phyloP scores from a whole-genome alignment of 345 rosid genomes.

The Mercurialis annua region DNA sequence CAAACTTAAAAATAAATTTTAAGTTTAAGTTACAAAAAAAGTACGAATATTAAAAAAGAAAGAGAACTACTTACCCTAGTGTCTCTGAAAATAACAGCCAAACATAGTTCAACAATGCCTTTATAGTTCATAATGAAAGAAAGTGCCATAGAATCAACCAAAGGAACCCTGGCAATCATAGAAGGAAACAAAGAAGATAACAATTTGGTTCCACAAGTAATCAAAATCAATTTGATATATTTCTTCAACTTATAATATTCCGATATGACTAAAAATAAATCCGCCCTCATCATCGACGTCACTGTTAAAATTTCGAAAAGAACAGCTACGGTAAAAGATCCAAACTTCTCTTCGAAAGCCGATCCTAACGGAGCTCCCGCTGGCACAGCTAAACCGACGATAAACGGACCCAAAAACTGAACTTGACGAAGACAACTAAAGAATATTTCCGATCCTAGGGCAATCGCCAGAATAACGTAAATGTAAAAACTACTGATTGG shows the following conservation, averaged over 20 bases:
- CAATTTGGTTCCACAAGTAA: neutral
- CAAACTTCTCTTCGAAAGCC: constrained; percentile 29
- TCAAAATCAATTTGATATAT: neutral
- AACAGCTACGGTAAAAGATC: constrained; percentile 24
- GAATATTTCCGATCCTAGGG: neutral
- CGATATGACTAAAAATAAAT: constrained; percentile 5
- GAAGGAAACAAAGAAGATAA: neutral
- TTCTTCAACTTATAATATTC: neutral
- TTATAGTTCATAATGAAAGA: neutral
- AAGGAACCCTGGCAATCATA: neutral
- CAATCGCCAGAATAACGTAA: constrained; percentile 19
- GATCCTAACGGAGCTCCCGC: constrained; percentile 47
- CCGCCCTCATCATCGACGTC: constrained; percentile 27
- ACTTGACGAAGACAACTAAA: constrained; percentile 2
- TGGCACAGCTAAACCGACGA: constrained; percentile 43
- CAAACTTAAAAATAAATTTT: too few relatives aligned
- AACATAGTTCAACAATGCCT: neutral
- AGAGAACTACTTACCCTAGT: constrained; percentile 52
- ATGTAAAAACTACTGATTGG: constrained; percentile 18
- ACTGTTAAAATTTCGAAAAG: constrained; percentile 28
- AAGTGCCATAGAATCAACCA: neutral
- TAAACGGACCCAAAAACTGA: constrained; percentile 23
- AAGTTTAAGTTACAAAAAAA: too few relatives aligned
- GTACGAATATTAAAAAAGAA: too few relatives aligned
- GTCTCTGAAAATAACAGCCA: constrained; percentile 15